These are phyloP conservation scores for Rhizophora mangle DNA, from an alignment of 345 rosid species.

Conservation along the genomic window DNA sequence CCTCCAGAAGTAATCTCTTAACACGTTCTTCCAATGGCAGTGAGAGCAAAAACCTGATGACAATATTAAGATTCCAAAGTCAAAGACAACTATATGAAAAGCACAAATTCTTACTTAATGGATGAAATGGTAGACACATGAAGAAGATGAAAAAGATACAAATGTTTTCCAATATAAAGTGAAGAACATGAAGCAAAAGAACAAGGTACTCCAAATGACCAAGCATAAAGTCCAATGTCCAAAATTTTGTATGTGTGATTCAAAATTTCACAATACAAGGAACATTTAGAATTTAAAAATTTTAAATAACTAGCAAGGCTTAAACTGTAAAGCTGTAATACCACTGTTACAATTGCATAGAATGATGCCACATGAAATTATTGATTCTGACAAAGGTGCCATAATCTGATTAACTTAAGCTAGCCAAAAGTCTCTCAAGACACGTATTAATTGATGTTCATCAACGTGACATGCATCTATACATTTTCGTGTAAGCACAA, in stretches of 20 bases:
- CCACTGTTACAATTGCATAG: background rate
- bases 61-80: conserved; percentile 2
- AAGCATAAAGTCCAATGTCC: background rate
- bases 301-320: background rate
- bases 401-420: background rate
- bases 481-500: background rate
- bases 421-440: background rate
- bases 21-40: conserved; percentile 66
- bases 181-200: background rate
- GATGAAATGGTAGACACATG: background rate
- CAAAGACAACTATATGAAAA: background rate
- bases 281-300: background rate
- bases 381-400: background rate
- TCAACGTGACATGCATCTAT: background rate
- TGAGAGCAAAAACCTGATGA: conserved; percentile 60
- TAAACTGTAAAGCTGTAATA: background rate
- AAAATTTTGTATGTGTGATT: background rate
- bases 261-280: background rate
- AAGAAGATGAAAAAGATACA: background rate
- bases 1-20: conserved; percentile 69
- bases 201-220: no score
- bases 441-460: background rate
- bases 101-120: background rate
- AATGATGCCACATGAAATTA: background rate
- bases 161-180: background rate